Base-by-base conservation (phyloP, 192 early-diverging fungal genomes). In the Neocallimastix lanati region DNA sequence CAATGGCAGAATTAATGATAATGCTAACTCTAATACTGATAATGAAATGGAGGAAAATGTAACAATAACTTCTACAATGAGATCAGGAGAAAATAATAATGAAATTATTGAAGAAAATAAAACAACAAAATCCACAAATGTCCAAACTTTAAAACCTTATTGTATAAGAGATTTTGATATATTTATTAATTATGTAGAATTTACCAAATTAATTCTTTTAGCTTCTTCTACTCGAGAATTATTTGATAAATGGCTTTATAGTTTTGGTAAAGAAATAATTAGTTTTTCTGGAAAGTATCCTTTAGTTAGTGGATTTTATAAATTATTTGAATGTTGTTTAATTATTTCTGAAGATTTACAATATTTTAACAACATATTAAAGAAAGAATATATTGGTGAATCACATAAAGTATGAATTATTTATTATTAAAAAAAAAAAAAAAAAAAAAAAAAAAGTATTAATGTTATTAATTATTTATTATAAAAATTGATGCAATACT, bases 291-390 rank as follows among this genome's bases (percentile, higher is more conserved):
- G 83, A 0, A 82, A 82, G 77, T 79, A 91, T 78, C 93, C 92
- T 0, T 81, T 93, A 25, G 87, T 94, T 76, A 91, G 89, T 80
- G 92, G 92, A 0, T 92, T 93, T 78, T 92, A 93, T 83, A 93
- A 92, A 50, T 85, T 94, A 80, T 83, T 92, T 76, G 81, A 84
- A 4, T 82, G 86, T 1, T 84, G 84, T 33, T 29, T 79, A 28
- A 29, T 1, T 37, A 28, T 29, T 29, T 1, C 29, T 77, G 28
- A 37, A 27, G 35, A 29, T 28, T 76, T 78, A 13, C 81, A 16
- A 5, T 40, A 79, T 28, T 82, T 82, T 38, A 77, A 82, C 28
- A 4, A 4, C 0, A 27, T 76, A 11, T 25, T n/a, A 11, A 30
- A 79, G 11, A 76, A 79, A n/a, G 25, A 67, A 67, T 67, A 25